Base-by-base conservation (phyloP, 75 land plant genomes). In the Picea glauca region DNA sequence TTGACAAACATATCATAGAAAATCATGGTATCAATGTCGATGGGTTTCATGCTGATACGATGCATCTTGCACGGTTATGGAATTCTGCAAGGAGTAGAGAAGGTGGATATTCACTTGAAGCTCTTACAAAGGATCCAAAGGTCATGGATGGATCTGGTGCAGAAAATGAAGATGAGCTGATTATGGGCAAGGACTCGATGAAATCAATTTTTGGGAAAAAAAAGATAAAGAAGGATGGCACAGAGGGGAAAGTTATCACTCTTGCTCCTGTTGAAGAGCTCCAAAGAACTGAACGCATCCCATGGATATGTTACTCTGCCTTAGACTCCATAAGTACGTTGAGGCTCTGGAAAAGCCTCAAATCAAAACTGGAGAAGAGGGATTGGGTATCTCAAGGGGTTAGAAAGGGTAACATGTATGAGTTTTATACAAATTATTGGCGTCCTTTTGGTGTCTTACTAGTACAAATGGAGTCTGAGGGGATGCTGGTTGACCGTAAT, bases 1-100 rank as follows among this genome's bases (percentile, higher is more conserved):
- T 96, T 85, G 98, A 96, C 74, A 84, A 80, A 77, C 99, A 96
- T 81, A 72, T 94, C 33, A 67, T 96, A 62, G 93, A 87, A 78
- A 96, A 95, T 74, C 89, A 94, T 88, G 98, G 98, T 20, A 85
- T 96, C 38, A 84, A 86, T 64, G 79, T 90, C 66, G 64, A 87
- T 76, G 99, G 99, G 11, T 94, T 96, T 62, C 88, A 94, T 86
- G 98, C 93, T 30, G 99, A 96, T 77, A 96, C 99, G 13, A 94
- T 96, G 95, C 99, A 96, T 81, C 92, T 96, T 87, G 99, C 99
- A 62, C 90, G 98, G 26, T 81, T 96, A 11, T 92, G 91, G 91
- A 88, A 96, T 84, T 96, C 99, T 78, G 91, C 95, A 61, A 87
- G 99, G 60, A 75, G 85, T 13, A 58, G n/a, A 13, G 79, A 82